These are phyloP conservation scores for Phytophthora meadii DNA, from an alignment of 352 stramenopile species.

Conservation along the genomic window DNA sequence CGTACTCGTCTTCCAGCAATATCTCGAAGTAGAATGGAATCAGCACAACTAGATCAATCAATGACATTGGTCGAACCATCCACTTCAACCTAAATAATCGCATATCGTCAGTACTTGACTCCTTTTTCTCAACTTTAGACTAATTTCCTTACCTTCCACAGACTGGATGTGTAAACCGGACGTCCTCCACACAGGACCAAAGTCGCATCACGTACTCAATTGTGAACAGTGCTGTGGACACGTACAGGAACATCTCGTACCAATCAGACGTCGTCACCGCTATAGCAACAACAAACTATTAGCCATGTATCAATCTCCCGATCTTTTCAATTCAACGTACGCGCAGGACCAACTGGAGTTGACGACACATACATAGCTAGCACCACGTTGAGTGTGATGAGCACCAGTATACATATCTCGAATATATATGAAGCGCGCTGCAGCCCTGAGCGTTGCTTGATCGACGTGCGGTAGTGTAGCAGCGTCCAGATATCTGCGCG, in stretches of 20 bases:
- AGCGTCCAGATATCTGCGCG: constrained; percentile 78
- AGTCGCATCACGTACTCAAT: constrained; percentile 77
- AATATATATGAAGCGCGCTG: constrained; percentile 75
- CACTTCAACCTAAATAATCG: constrained; percentile 61
- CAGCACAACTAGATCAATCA: constrained; percentile 81
- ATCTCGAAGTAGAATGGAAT: constrained; percentile 87
- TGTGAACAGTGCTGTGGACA: constrained; percentile 78
- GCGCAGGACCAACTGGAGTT: constrained; percentile 11
- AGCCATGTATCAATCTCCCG: constrained; percentile 2
- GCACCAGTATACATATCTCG: constrained; percentile 68
- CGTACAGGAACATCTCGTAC: constrained; percentile 83
- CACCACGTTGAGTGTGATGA: constrained; percentile 83
- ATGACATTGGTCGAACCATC: constrained; percentile 81
- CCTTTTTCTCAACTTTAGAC: neutral
- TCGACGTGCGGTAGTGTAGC: constrained; percentile 75
- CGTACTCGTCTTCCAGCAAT: constrained; percentile 66
- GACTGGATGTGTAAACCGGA: constrained; percentile 59
- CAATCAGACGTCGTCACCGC: constrained; percentile 55
- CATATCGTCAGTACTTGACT: neutral
- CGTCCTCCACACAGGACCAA: constrained; percentile 87
- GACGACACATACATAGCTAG: constrained; percentile 74
- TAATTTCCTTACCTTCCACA: constrained; percentile 49
- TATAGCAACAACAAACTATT: constrained; percentile 9
- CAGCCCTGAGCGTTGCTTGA: constrained; percentile 60
- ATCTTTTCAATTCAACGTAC: constrained; percentile 31